Base-by-base conservation (phyloP, 345 rosid species). In the Chamaenerion angustifolium region DNA sequence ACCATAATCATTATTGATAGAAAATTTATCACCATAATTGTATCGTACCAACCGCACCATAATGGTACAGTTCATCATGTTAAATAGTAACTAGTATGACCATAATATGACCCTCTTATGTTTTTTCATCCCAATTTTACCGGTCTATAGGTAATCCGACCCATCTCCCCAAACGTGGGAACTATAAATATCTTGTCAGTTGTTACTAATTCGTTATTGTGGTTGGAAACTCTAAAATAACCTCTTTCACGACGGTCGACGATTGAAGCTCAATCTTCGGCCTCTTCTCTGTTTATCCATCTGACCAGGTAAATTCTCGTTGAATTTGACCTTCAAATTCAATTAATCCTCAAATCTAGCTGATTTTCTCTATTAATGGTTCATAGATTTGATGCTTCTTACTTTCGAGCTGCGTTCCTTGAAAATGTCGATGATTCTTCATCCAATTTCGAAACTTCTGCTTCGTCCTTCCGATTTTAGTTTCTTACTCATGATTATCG, bases 111-210 rank as follows among this genome's bases (percentile, higher is more conserved):
- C n/a, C n/a, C n/a, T n/a, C n/a, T n/a, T n/a, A n/a, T n/a, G n/a
- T n/a, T n/a, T n/a, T n/a, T n/a, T n/a, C n/a, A n/a, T n/a, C n/a
- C n/a, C n/a, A n/a, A n/a, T n/a, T n/a, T n/a, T 21, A 21, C 25
- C 51, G 35, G 40, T n/a, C n/a, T n/a, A n/a, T n/a, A n/a, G 12
- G 40, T 40, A 15, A 23, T 10, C 52, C 40, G 52, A 48, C 40
- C 52, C 52, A 40, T 25, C 40, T 48, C 52, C 52, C 16, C 14
- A 27, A 48, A 23, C 52, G 14, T 25, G 40, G 52, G 52, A 25
- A 48, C 37, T 21, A 12, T 8, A 23, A n/a, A 19, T 48, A 27
- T 23, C 52, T 16, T 21, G 27, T 35, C 17, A 13, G 17, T 25
- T 21, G 31, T 8, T 8, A 9, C 51, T 16, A 18, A 10, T 48